Base-by-base conservation (phyloP, 192 early-diverging fungal species). In the Umbelopsis sp. region DNA sequence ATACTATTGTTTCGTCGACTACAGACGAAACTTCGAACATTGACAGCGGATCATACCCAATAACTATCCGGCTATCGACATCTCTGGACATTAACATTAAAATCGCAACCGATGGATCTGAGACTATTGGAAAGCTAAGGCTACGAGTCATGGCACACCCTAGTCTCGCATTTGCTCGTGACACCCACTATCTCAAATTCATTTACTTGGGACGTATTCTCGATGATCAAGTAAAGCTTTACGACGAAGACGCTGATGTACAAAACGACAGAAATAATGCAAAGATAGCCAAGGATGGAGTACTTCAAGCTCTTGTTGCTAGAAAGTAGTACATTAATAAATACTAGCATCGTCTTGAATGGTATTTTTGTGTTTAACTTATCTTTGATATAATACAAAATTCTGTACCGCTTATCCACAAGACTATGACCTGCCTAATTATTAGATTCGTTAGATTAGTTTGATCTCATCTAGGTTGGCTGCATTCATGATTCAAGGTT, bases 201-300 rank as follows among this genome's bases (percentile, higher is more conserved):
- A 81, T 87, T 66, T 84, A 84, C 62, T 52, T 88, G 21, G 87
- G 87, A 22, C 71, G 72, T 50, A 52, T 84, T 29, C 76, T 88
- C 1, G 70, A 75, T 9, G 80, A 80, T 62, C 56, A 62, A 14
- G 56, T 62, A 20, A 62, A 31, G 14, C 56, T 62, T 14, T 62
- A 62, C 26, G 56, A 62, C n/a, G 56, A 62, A 14, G 56, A 62
- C 4, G 26, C 56, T 11, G 34, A 62, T 11, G 20, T 62, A 29
- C 25, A 62, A 29, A 62, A 62, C 56, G 56, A 62, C 56, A 36
- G 56, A 62, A 62, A 62, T 34, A 62, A 29, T 34, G 29, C 56
- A 11, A 62, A 34, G 17, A 62, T 62, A 34, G 26, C 56, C 7
- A 62, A 62, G 17, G 26, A 62, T 12, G 56, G 56, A 26, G 56